These are phyloP conservation scores for Aphanomyces cochlioides DNA, from an alignment of 352 stramenopile genomes.

Conservation along the genomic window DNA sequence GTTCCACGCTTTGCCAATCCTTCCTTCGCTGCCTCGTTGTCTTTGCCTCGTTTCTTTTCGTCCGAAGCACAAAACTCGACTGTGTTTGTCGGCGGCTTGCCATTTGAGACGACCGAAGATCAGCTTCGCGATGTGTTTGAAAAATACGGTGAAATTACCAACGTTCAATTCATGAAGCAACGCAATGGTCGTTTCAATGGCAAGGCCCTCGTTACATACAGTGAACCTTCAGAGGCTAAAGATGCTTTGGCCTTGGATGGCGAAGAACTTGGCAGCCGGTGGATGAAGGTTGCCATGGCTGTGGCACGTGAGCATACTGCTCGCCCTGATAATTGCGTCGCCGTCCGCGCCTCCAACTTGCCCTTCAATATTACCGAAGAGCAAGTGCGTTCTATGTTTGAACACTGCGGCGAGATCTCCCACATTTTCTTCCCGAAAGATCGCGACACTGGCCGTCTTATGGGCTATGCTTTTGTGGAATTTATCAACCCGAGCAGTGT, in stretches of 20 bases:
- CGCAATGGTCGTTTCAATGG: constrained; percentile 88
- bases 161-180: constrained; percentile 80
- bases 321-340: constrained; percentile 18
- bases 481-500: constrained; percentile 93
- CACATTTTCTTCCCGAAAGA: constrained; percentile 82
- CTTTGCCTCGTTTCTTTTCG: constrained; percentile 22
- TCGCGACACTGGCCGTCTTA: constrained; percentile 96
- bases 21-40: neutral
- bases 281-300: constrained; percentile 93
- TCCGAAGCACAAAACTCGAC: constrained; percentile 45
- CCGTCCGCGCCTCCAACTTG: constrained; percentile 46
- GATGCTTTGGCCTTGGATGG: constrained; percentile 91
- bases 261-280: constrained; percentile 90
- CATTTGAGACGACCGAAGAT: constrained; percentile 93
- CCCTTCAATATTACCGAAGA: constrained; percentile 49
- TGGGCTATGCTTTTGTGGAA: constrained; percentile 97
- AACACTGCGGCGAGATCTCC: constrained; percentile 27
- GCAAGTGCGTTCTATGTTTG: constrained; percentile 27
- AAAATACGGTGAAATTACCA: constrained; percentile 85
- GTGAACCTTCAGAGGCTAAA: constrained; percentile 53
- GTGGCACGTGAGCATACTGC: constrained; percentile 35
- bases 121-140: constrained; percentile 94
- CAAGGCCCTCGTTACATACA: constrained; percentile 95
- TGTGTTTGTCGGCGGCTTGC: constrained; percentile 92
- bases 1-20: constrained; percentile 10